Conservation (phyloP, 208 protist genomes). For the Perkinsela sp. region DNA sequence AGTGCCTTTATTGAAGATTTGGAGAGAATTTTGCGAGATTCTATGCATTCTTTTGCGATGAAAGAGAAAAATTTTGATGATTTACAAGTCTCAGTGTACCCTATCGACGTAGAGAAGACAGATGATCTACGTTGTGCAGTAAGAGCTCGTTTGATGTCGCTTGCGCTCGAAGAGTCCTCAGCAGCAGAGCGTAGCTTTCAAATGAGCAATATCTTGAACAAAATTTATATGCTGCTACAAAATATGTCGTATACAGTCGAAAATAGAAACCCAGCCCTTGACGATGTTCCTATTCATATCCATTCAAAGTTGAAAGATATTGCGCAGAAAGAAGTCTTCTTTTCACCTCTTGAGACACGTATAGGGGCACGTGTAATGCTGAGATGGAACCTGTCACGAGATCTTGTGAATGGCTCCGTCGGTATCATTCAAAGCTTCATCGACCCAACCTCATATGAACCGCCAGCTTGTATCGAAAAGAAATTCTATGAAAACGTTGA, state of each 20-base stretch:
- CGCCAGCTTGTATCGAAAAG: slow-evolving; percentile 12
- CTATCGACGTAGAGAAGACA: not conserved
- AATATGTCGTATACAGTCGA: slow-evolving; percentile 26
- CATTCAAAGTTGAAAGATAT: slow-evolving; percentile 32
- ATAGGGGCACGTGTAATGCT: slow-evolving; percentile 58
- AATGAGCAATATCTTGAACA: slow-evolving; percentile 13
- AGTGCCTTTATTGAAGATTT: slow-evolving; percentile 1
- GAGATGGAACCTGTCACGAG: slow-evolving; percentile 48
- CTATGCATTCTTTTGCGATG: not conserved
- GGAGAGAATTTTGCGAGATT: not conserved
- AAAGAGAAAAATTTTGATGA: not conserved
- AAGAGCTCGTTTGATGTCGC: not conserved
- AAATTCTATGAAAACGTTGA: not conserved
- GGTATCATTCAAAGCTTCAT: slow-evolving; percentile 52
- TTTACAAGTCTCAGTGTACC: not conserved
- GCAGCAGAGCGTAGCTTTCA: slow-evolving; percentile 13
- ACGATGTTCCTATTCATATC: slow-evolving; percentile 16
- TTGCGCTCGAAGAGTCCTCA: slow-evolving; percentile 4
- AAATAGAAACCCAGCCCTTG: slow-evolving; percentile 19
- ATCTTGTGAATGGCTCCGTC: slow-evolving; percentile 51
- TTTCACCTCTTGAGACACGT: not conserved
- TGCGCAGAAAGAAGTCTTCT: not conserved
- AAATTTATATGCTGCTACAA: slow-evolving; percentile 16
- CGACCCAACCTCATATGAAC: slow-evolving; percentile 19
- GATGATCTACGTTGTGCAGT: not conserved